Base-by-base conservation (phyloP, 2,329 filamentous ascomycete species). In the Arthroderma sp. region DNA sequence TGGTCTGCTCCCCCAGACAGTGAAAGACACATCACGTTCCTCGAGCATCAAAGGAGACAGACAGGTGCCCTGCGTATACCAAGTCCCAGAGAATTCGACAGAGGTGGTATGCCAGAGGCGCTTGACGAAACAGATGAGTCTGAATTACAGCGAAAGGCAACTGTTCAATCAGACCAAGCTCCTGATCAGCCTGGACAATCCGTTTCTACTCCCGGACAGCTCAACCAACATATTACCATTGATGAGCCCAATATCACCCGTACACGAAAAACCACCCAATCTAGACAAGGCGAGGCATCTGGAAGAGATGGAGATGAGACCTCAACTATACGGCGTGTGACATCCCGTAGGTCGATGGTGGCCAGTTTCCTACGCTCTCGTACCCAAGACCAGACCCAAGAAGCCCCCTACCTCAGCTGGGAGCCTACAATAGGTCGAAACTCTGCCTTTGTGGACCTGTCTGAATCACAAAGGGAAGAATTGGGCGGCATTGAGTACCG, bases 401-500 rank as follows among this genome's bases (percentile, higher is more conserved):
- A 82, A 25, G 77, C 78, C 0, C 93, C 93, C 0, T 98, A 98
- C 70, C 80, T 98, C 55, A 96, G 89, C 70, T 97, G 89, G 81
- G 85, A 91, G 59, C 89, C 93, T 1, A 98, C 93, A 0, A 81
- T 96, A 56, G 91, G 87, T 23, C 84, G 93, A 61, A 98, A 98
- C 70, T 97, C 91, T 9, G 86, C 88, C 38, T 98, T 97, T 66
- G 80, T 93, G 11, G 88, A 91, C 63, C 72, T 98, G 62, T 88
- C 86, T 0, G 86, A 95, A 63, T 89, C 93, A 62, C 90, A 98
- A 71, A 82, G 93, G 63, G 91, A 98, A 68, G 93, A 98, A 71
- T 75, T 98, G 1, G 93, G 93, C 9, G 93, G 93, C 19, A 95
- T 98, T 61, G 93, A 98, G 70, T 98, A 98, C 67, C 85, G 93